These are phyloP conservation scores for Earliella scabrosa DNA, from an alignment of 1,284 basidiomycete genomes.

Conservation along the genomic window DNA sequence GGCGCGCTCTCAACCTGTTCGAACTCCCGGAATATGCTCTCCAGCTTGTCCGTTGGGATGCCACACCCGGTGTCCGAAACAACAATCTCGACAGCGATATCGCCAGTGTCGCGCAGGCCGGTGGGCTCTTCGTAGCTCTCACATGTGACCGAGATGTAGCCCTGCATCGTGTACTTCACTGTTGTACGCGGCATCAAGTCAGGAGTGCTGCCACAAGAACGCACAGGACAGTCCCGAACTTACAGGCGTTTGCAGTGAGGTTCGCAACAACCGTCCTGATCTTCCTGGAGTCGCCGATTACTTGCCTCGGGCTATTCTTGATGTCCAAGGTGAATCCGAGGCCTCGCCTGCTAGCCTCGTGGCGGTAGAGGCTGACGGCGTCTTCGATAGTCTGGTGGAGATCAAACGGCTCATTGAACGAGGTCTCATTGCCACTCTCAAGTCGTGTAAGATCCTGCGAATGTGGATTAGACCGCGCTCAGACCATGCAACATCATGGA, in stretches of 20 bases:
- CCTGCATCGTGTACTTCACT: conserved; percentile 80
- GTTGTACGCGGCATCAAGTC: background rate
- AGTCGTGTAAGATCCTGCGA: conserved; percentile 78
- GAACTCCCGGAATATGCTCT: conserved; percentile 86
- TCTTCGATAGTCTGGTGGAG: conserved; percentile 71
- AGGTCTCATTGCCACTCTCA: conserved; percentile 81
- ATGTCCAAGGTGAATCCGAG: conserved; percentile 69
- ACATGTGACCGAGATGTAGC: conserved; percentile 71
- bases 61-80: conserved; percentile 84
- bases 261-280: conserved; percentile 85
- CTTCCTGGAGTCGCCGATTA: conserved; percentile 77
- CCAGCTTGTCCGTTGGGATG: conserved; percentile 74
- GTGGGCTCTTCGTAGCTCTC: conserved; percentile 56
- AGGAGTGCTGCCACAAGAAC: no score
- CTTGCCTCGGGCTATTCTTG: conserved; percentile 55
- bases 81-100: conserved; percentile 72
- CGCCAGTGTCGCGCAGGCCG: conserved; percentile 47
- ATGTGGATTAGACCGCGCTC: no score
- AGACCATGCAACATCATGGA: no score
- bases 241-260: conserved; percentile 81
- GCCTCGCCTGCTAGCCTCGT: conserved; percentile 73
- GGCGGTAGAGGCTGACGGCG: conserved; percentile 64
- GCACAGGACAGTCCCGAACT: conserved; percentile 34
- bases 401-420: conserved; percentile 85
- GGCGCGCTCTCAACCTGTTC: conserved; percentile 77